Base-by-base conservation (phyloP, 2,329 filamentous ascomycete species). In the Dichotomopilus funicola region DNA sequence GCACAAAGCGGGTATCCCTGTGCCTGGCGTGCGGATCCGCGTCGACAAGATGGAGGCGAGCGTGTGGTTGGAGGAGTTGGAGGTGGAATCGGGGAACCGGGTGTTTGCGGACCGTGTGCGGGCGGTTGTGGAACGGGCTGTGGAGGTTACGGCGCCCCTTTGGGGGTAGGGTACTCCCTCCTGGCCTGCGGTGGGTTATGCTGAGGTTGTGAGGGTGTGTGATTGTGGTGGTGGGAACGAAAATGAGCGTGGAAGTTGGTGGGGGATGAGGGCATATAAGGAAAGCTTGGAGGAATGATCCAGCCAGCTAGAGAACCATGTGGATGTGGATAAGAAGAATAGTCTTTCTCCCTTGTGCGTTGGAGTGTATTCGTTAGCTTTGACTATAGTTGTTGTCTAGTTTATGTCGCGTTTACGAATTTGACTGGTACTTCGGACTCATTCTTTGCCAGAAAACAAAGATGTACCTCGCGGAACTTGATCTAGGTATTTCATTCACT, bases 31-130 rank as follows among this genome's bases (percentile, higher is more conserved):
- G 12, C 82, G 87, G 59, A 90, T 99, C 71, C 85, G 81, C 65
- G 87, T 96, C 4, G 92, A 97, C 65, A 94, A 89, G 73, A 86
- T 91, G 72, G 78, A 87, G 52, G 94, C 92, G 6, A 88, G 83
- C 59, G 86, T 99, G 6, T 97, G 92, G 91, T 75, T 99, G 41
- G 94, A 97, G 76, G 84, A 88, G 63, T 72, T 97, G 45, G 90
- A 95, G 64, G 88, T 99, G 4, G 94, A 97, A 71, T 95, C 90
- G 69, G 75, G 75, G 53, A 90, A 90, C 61, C 82, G 84, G 60
- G 83, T 89, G 13, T 81, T 96, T 66, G 85, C 85, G 47, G 92
- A 95, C 70, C 79, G 94, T 56, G 89, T 99, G 5, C 81, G 87
- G 63, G 90, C 89, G 1, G 90, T 99, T 7, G 88, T 96, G 9